Conservation (phyloP, 2,329 filamentous ascomycete genomes). For the Ophiobolus disseminans region DNA sequence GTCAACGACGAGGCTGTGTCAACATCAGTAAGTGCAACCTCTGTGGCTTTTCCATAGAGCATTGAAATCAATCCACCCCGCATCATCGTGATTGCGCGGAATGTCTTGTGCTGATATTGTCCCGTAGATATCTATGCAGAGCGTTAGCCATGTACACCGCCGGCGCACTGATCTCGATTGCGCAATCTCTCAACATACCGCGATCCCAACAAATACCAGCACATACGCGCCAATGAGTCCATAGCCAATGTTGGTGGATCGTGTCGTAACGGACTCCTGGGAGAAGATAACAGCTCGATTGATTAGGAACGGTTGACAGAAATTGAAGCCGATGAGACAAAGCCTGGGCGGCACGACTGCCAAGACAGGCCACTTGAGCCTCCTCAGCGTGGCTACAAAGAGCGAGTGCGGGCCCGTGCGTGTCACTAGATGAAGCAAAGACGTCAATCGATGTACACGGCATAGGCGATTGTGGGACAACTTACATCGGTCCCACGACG, state of each 20-base stretch:
- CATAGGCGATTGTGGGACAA: not conserved
- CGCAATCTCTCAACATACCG: slow-evolving; percentile 28
- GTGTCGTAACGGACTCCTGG: slow-evolving; percentile 16
- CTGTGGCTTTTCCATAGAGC: slow-evolving; percentile 44
- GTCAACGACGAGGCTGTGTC: slow-evolving; percentile 42
- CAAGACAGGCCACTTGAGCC: slow-evolving; percentile 40
- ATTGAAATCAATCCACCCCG: slow-evolving; percentile 46
- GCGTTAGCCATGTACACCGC: slow-evolving; percentile 16
- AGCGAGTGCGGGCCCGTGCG: slow-evolving; percentile 30
- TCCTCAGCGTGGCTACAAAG: slow-evolving; percentile 33
- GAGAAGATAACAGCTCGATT: slow-evolving; percentile 40
- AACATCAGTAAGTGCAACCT: slow-evolving; percentile 36
- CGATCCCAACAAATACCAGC: slow-evolving; percentile 44
- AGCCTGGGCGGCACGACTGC: slow-evolving; percentile 38
- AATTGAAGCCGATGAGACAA: slow-evolving; percentile 46
- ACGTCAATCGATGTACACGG: slow-evolving; percentile 4
- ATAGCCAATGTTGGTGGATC: slow-evolving; percentile 40
- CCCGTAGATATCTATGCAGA: slow-evolving; percentile 38
- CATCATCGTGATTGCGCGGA: slow-evolving; percentile 45
- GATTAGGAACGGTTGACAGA: slow-evolving; percentile 47
- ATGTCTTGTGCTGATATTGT: slow-evolving; percentile 45
- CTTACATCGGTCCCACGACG: slow-evolving; percentile 52
- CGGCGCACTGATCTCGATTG: slow-evolving; percentile 2
- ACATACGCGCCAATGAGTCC: slow-evolving; percentile 44
- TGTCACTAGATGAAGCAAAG: slow-evolving; percentile 14